Percentiles rank a stretch among this genome's conserved stretches.
Conservation (phyloP, 1,284 basidiomycete genomes). For the Tylopilus orsonianus region DNA sequence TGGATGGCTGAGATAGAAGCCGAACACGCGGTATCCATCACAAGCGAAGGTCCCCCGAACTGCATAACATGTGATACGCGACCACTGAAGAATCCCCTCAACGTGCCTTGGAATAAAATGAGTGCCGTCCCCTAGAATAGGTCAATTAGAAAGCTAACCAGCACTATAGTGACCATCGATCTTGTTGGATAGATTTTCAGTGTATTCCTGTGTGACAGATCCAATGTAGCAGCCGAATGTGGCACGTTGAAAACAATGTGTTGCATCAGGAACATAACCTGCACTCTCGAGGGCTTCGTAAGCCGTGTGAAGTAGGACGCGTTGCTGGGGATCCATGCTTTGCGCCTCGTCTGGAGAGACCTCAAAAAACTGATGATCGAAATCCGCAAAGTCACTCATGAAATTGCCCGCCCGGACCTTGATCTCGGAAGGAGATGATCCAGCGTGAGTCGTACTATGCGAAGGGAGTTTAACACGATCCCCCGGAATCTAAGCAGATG, state of each 20-base stretch:
- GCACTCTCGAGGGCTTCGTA: slow-evolving; percentile 68
- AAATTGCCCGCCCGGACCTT: slow-evolving; percentile 64
- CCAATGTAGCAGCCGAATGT: slow-evolving; percentile 67
- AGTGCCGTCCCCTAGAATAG: not conserved
- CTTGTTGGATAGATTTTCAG: slow-evolving; percentile 58
- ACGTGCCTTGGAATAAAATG: slow-evolving; percentile 47
- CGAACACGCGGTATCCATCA: slow-evolving; percentile 73
- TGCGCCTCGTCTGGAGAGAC: slow-evolving; percentile 70
- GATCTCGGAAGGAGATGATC: slow-evolving; percentile 40
- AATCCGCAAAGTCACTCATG: slow-evolving; percentile 52
- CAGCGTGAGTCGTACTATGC: slow-evolving; percentile 31
- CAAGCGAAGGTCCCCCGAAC: slow-evolving; percentile 66
- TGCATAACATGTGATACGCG: slow-evolving; percentile 68
- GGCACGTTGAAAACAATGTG: slow-evolving; percentile 49
- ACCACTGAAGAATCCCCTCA: slow-evolving; percentile 68
- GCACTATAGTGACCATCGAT: slow-evolving; percentile 72
- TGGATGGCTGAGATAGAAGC: slow-evolving; percentile 67
- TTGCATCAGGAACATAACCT: slow-evolving; percentile 63
- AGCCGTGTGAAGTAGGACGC: slow-evolving; percentile 61
- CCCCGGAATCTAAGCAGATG: slow-evolving; percentile 50
- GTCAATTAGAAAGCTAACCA: slow-evolving; percentile 43
- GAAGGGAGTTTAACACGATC: slow-evolving; percentile 53
- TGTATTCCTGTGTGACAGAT: slow-evolving; percentile 66
- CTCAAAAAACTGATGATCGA: slow-evolving; percentile 71
- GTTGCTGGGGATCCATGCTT: slow-evolving; percentile 75